Conservation (phyloP, 192 early-diverging fungal species). For the Chytriomyces confervae region DNA sequence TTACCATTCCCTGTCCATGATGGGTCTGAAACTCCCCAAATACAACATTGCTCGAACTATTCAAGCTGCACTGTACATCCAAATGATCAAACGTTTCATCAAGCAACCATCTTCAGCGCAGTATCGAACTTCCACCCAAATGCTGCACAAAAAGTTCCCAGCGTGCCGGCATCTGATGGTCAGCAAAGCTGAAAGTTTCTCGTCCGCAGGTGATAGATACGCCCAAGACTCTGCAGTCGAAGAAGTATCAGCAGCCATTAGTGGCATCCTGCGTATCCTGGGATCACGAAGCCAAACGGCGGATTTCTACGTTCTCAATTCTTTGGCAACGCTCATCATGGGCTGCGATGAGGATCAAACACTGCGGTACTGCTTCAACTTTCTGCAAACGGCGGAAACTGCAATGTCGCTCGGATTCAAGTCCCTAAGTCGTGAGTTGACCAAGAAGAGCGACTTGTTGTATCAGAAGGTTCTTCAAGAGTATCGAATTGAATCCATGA, state of each 20-base stretch:
- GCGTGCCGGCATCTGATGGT: background rate
- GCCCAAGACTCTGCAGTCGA: background rate
- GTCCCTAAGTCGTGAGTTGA: background rate
- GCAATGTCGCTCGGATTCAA: background rate
- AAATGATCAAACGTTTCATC: constrained; percentile 2
- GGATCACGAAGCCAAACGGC: background rate
- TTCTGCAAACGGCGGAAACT: background rate
- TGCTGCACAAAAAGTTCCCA: constrained; percentile 19
- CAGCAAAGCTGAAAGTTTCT: background rate
- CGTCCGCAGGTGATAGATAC: background rate
- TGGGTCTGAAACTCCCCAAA: constrained; percentile 1
- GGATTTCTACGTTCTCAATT: constrained; percentile 11
- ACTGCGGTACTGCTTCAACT: constrained; percentile 22
- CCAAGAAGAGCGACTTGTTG: background rate
- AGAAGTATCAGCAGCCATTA: background rate
- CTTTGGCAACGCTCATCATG: constrained; percentile 6
- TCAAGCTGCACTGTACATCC: background rate
- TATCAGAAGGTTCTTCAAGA: constrained; percentile 3
- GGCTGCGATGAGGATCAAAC: constrained; percentile 31
- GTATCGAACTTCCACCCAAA: background rate
- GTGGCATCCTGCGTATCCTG: constrained; percentile 22
- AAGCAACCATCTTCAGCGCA: background rate
- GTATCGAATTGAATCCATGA: constrained; percentile 14
- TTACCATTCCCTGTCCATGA: background rate
- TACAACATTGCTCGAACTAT: background rate